phyloP scores from a whole-genome alignment of 495 filamentous ascomycete genomes.

The Viridothelium virens region DNA sequence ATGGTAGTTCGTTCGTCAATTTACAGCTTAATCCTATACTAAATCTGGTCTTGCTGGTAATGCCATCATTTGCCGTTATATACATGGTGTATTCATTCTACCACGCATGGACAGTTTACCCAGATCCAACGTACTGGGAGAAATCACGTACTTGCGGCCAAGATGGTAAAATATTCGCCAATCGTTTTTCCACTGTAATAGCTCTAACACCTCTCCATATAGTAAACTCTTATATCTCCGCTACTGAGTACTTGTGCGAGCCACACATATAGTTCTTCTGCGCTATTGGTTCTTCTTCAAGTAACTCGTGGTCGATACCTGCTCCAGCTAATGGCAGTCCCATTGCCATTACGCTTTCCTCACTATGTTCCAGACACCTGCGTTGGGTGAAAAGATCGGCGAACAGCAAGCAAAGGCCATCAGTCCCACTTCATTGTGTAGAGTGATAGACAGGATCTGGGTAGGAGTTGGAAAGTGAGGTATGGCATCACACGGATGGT shows the following conservation, averaged over 20 bases:
- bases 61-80: not conserved
- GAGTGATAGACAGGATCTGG: not conserved
- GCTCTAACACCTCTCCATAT: not conserved
- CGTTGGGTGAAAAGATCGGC: not conserved
- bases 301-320: not conserved
- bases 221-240: not conserved
- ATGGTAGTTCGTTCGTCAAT: not conserved
- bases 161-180: not conserved
- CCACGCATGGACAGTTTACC: not conserved
- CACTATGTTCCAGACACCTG: not conserved
- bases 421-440: not conserved
- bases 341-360: not conserved
- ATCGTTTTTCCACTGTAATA: not conserved
- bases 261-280: not conserved
- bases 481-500: not conserved
- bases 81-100: not conserved
- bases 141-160: not conserved
- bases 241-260: not conserved
- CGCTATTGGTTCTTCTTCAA: not conserved
- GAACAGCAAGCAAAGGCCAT: not conserved
- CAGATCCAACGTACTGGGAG: not conserved
- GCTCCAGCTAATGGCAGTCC: not conserved
- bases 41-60: not conserved
- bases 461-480: not conserved
- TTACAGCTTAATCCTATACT: not conserved